A percentile compares a stretch with the other conserved stretches of the same genome.
These are phyloP conservation scores for Cladophialophora exuberans DNA, from an alignment of 2,329 filamentous ascomycete genomes.

Conservation along the genomic window DNA sequence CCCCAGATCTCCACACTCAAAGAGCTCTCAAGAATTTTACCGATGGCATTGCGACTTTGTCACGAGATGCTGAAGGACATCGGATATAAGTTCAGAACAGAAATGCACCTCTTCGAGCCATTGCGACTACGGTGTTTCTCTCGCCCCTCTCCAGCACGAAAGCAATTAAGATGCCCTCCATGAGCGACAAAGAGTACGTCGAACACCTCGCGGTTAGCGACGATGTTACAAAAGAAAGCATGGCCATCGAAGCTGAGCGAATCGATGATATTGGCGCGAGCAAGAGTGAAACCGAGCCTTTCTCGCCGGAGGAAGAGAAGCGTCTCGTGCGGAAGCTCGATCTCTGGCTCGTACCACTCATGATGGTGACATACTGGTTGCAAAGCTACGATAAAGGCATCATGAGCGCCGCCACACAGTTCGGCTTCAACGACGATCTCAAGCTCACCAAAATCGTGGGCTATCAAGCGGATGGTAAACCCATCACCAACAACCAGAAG, in stretches of 20 bases:
- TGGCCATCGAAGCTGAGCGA: conserved; percentile 1
- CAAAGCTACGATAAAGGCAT: conserved; percentile 13
- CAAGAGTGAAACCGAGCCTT: conserved; percentile 1
- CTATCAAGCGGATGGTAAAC: conserved; percentile 1
- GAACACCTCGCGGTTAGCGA: background rate
- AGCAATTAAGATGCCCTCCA: background rate
- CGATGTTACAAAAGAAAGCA: conserved; percentile 1
- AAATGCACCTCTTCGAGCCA: no score
- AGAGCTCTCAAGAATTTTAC: no score
- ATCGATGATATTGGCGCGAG: background rate
- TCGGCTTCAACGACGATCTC: conserved; percentile 9
- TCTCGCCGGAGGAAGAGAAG: conserved; percentile 1
- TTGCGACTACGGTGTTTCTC: no score
- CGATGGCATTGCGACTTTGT: no score
- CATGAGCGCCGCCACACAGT: conserved; percentile 5
- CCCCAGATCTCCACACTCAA: no score
- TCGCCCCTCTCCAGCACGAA: background rate
- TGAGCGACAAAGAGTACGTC: background rate
- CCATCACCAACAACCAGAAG: conserved; percentile 21
- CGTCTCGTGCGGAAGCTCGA: conserved; percentile 11
- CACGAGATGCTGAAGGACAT: no score
- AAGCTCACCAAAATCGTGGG: conserved; percentile 9
- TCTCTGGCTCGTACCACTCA: conserved; percentile 11
- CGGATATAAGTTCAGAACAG: no score
- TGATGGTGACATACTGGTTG: conserved; percentile 12